Base-by-base conservation (phyloP, 148 eudicot genomes). In the Chenopodium suecicum region DNA sequence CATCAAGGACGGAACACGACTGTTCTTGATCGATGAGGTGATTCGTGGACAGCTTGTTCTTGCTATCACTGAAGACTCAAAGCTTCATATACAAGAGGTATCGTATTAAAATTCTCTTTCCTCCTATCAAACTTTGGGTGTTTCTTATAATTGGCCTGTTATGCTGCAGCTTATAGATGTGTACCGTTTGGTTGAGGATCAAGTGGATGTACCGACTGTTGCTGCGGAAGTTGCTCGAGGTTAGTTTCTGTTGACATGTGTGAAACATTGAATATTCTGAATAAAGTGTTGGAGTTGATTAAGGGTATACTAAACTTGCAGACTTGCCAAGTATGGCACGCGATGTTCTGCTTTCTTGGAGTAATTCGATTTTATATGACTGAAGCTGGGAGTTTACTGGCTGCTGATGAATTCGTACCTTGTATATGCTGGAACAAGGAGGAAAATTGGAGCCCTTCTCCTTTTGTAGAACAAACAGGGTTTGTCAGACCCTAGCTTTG, bases 11-110 rank as follows among this genome's bases (percentile, higher is more conserved):
- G 99, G 99, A 71, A 89, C 98, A 79, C 94, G 98, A 66, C 89
- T 96, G 82, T 84, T 96, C 81, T 76, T 96, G 66, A 20, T 90
- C 64, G 99, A 96, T 85, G 98, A 88, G 88, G 94, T 92, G 79
- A 96, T 96, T 77, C 95, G 99, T 67, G 90, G 95, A 81, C 89
- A 94, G 85, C 90, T 96, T 58, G 88, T 96, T 84, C 98, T 96
- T 88, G 99, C 99, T 79, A 85, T 96, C 76, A 96, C 99, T 2
- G 99, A 96, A 88, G 98, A 96, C 85, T 96, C 99, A 69, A 94
- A 92, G 90, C 98, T 96, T 85, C 99, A 96, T 77, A 80, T 96
- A 80, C 90, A 94, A 84, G 99, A 96, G 97, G 98, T 94, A 83
- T 70, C 37, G 14, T 74, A 0, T 23, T 16, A 23, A 13, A 23